Evolutionary conservation across 495 filamentous ascomycete species (phyloP).

Genomic region (Jackrogersella multiformis): DNA sequence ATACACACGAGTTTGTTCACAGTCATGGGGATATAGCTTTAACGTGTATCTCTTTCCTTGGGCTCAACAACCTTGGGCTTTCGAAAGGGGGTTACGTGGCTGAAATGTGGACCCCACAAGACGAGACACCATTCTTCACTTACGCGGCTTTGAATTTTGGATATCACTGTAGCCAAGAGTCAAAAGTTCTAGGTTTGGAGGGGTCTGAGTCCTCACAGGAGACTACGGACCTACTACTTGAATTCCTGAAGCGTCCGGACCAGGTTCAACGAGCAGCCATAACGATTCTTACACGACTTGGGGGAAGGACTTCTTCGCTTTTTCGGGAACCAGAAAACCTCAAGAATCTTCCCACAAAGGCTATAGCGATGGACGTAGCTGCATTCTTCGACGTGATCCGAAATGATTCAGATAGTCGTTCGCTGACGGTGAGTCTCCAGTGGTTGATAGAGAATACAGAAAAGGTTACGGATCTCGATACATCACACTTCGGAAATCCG

Average conservation of each 20-base stretch:
- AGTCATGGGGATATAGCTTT: conserved; percentile 43
- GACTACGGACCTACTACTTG: conserved; percentile 12
- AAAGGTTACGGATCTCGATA: background rate
- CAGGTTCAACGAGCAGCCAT: conserved; percentile 21
- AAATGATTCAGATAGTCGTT: background rate
- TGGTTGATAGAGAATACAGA: conserved; percentile 25
- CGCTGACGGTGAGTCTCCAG: conserved; percentile 10
- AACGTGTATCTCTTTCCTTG: conserved; percentile 46
- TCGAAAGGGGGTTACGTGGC: conserved; percentile 15
- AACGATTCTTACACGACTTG: conserved; percentile 19
- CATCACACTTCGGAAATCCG: conserved; percentile 17
- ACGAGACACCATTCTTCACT: conserved; percentile 42
- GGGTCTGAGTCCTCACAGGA: conserved; percentile 3
- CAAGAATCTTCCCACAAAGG: background rate
- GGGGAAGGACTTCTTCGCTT: conserved; percentile 13
- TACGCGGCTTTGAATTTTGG: conserved; percentile 50
- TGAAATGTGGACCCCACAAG: conserved; percentile 35
- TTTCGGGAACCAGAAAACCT: background rate
- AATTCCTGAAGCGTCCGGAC: conserved; percentile 10
- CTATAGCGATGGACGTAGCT: conserved; percentile 22
- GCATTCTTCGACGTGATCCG: conserved; percentile 28
- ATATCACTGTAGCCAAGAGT: conserved; percentile 34
- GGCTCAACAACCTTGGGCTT: conserved; percentile 33
- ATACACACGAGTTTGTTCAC: conserved; percentile 38
- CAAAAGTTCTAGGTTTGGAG: conserved; percentile 4